A percentile compares a stretch with the other conserved stretches of the same genome.
These are phyloP conservation scores for Dendrothele bispora DNA, from an alignment of 768 basidiomycete genomes.

Conservation along the genomic window DNA sequence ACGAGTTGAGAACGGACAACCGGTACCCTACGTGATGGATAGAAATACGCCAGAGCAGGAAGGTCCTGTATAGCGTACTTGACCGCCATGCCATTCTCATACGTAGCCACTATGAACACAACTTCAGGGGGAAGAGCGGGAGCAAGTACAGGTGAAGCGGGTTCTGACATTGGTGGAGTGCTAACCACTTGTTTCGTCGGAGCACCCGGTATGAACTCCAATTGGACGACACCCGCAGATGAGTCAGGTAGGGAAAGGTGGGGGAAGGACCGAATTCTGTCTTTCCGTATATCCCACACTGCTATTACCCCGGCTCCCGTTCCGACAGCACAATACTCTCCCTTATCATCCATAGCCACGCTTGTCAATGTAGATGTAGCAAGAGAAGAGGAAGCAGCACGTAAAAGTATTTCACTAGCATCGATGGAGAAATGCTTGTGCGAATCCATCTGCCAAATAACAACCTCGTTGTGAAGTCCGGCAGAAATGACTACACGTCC, in stretches of 20 bases:
- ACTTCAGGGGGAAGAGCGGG: slow-evolving; percentile 21
- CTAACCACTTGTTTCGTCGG: slow-evolving; percentile 4
- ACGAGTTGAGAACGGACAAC: slow-evolving; percentile 51
- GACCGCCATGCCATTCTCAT: slow-evolving; percentile 59
- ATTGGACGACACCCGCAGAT: slow-evolving; percentile 50
- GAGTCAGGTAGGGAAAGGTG: slow-evolving; percentile 42
- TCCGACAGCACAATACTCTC: slow-evolving; percentile 68
- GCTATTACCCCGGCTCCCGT: slow-evolving; percentile 66
- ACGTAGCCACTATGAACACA: slow-evolving; percentile 45
- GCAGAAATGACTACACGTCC: slow-evolving; percentile 69
- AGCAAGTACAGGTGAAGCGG: slow-evolving; percentile 30
- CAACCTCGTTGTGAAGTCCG: slow-evolving; percentile 76
- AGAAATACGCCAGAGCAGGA: slow-evolving; percentile 35
- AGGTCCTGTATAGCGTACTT: slow-evolving; percentile 48
- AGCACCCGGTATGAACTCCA: slow-evolving; percentile 44
- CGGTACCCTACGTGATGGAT: slow-evolving; percentile 39
- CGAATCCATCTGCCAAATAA: slow-evolving; percentile 58
- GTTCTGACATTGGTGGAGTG: slow-evolving; percentile 27
- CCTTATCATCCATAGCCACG: slow-evolving; percentile 61
- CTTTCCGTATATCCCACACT: slow-evolving; percentile 56
- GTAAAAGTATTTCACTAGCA: slow-evolving; percentile 50
- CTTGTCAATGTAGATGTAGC: slow-evolving; percentile 53
- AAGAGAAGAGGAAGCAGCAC: slow-evolving; percentile 47
- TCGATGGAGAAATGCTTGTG: slow-evolving; percentile 47
- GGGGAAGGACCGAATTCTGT: slow-evolving; percentile 34